Evolutionary conservation across 2,329 filamentous ascomycete genomes (phyloP), one percentile per base, ranked within the genome.

Genomic region (Beauveria sp.): DNA sequence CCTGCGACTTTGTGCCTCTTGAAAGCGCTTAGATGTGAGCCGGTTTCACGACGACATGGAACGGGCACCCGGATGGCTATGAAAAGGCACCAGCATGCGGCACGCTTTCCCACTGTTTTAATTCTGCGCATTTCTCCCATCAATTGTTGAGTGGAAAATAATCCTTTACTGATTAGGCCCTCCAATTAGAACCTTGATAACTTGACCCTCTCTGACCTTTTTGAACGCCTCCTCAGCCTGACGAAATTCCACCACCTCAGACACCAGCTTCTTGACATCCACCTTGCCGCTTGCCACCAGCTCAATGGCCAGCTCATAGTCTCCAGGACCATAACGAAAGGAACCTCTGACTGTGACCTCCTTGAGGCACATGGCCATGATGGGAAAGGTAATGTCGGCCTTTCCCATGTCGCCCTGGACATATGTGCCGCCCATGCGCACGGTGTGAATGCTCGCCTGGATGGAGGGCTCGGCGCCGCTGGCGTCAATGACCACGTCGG

Each of bases 331-430:
- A 74, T 98, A 98, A 45, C 93, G 85, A 81, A 98, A 98, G 65
- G 88, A 93, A 24, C 93, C 93, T 71, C 88, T 90, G 52, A 90
- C 82, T 12, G 87, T 96, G 57, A 96, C 80, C 79, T 98, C 93
- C 78, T 97, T 97, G 56, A 87, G 82, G 73, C 92, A 96, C 71
- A 96, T 81, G 5, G 90, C 88, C 84, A 93, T 90, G 72, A 98
- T 96, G 57, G 93, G 93, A 79, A 97, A 96, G 9, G 77, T 89
- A 73, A 97, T 93, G 70, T 96, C 90, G 45, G 86, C 75, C 72
- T 88, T 89, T 70, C 93, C 93, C 91, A 97, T 96, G 60, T 93
- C 93, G 63, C 87, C 91, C 77, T 96, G 91, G 9, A 96, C 87
- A 69, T 91, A 93, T 18, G 83, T 87, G 38, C 90, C 90, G 61